These are phyloP conservation scores for Metahyphopichia silvanorum DNA, from an alignment of 805 yeast species.

Conservation along the genomic window DNA sequence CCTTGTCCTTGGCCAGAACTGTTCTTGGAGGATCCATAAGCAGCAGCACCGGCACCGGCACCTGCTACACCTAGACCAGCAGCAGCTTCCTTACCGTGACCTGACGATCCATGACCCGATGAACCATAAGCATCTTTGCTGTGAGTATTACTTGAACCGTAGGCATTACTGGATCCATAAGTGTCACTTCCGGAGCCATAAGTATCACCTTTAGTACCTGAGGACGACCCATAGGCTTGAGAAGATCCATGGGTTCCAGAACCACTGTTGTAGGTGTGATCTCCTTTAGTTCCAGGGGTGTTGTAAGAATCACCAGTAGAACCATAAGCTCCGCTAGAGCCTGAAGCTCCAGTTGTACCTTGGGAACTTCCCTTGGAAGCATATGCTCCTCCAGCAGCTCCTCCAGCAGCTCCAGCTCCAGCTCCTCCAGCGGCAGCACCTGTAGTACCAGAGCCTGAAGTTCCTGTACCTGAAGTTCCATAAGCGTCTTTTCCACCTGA, in stretches of 20 bases:
- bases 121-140: slow-evolving; percentile 14
- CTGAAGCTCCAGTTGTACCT: slow-evolving; percentile 1
- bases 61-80: slow-evolving; percentile 9
- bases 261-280: too few species aligned
- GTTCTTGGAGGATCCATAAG: slow-evolving; percentile 1
- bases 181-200: slow-evolving; percentile 4
- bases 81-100: slow-evolving; percentile 13
- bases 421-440: slow-evolving; percentile 5
- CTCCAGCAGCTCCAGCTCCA: slow-evolving; percentile 6
- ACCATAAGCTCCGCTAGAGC: slow-evolving; percentile 4
- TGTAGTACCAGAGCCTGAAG: slow-evolving; percentile 7
- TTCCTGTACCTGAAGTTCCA: too few species aligned
- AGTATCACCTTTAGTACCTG: neutral
- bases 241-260: slow-evolving; percentile 3
- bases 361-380: slow-evolving; percentile 7
- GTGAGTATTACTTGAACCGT: slow-evolving; percentile 6
- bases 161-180: slow-evolving; percentile 7
- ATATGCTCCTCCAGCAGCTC: slow-evolving; percentile 6
- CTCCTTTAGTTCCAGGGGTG: slow-evolving; percentile 1
- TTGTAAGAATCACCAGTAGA: neutral
- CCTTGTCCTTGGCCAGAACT: neutral
- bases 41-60: neutral
- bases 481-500: too few species aligned
- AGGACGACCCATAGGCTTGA: too few species aligned
- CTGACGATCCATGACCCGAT: slow-evolving; percentile 7